Evolutionary conservation across 345 rosid species (phyloP).

Genomic region (Salix dunnii): DNA sequence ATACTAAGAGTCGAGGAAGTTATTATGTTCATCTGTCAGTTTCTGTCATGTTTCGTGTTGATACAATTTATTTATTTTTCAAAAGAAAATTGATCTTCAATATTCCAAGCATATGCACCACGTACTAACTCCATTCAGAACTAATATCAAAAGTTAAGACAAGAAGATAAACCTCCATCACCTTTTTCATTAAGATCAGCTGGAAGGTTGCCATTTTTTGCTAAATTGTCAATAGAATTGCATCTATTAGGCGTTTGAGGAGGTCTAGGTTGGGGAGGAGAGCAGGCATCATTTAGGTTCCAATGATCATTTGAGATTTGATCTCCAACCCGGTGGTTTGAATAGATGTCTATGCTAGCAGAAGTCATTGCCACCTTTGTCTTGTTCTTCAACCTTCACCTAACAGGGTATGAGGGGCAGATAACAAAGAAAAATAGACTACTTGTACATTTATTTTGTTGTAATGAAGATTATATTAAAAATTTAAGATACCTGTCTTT

Average conservation of each 20-base stretch:
- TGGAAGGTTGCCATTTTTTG: background rate
- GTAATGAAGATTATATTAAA: conserved; percentile 7
- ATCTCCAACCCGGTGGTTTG: conserved; percentile 27
- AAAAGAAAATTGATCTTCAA: background rate
- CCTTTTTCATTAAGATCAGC: conserved; percentile 3
- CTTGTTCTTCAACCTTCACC: conserved; percentile 53
- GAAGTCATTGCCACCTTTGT: conserved; percentile 33
- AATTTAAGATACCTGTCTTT: conserved; percentile 34
- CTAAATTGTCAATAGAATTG: conserved; percentile 11
- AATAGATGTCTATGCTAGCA: conserved; percentile 24
- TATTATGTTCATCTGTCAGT: background rate
- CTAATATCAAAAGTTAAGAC: background rate
- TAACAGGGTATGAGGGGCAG: conserved; percentile 40
- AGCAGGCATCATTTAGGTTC: conserved; percentile 17
- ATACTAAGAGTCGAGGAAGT: background rate
- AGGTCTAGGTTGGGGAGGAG: conserved; percentile 19
- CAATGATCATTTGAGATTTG: conserved; percentile 26
- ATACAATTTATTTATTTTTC: too few relatives aligned
- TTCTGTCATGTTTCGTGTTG: background rate
- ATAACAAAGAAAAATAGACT: conserved; percentile 21
- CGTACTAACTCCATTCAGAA: background rate
- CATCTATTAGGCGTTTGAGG: conserved; percentile 13
- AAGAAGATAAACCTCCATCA: background rate
- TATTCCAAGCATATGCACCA: background rate
- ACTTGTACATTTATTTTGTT: conserved; percentile 3